Base-by-base conservation (phyloP, 2,329 filamentous ascomycete genomes). In the Sclerotinia subarctica region DNA sequence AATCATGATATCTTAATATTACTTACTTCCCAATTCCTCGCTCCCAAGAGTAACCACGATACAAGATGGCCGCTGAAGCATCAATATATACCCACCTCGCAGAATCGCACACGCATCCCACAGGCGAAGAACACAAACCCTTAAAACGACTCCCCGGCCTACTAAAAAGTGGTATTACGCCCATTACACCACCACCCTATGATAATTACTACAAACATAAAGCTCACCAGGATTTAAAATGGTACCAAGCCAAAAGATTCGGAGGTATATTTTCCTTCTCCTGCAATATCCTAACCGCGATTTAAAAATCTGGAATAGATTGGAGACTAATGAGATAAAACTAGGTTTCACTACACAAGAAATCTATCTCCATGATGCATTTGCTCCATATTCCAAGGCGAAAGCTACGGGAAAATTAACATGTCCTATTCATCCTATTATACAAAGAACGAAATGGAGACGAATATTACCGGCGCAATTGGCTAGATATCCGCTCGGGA, bases 91-190 rank as follows among this genome's bases (percentile, higher is more conserved):
- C 64, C 6, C 21, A 4, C 1, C 64, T 66, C 38, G 64, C 64
- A n/a, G 38, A 66, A 58, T 24, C 53, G 5, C 44, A 66, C 19
- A 66, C 64, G 5, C 52, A 66, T 8, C 64, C 64, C n/a, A 58
- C 38, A 17, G 64, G 64, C 8, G 21, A 21, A 15, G 38, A 58
- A 2, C 42, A 66, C 24, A 26, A 26, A 35, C 42, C 21, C 2
- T 3, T 66, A 5, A 42, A 26, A 29, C 29, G 13, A 17, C 38
- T 66, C 3, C 64, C 64, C 0, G 64, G 64, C 3, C 5, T 38
- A 15, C 44, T 66, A 5, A 66, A 66, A 38, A 66, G 64, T 5
- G 64, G 64, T 5, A 66, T 66, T 15, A 66, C 64, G 2, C 64
- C 64, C 4, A 35, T 66, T 5, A 66, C 53, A 6, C 64, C 64